A percentile compares a stretch with the other conserved stretches of the same genome.
phyloP scores from a whole-genome alignment of 2,329 filamentous ascomycete species.

The Sporothrix luriei region DNA sequence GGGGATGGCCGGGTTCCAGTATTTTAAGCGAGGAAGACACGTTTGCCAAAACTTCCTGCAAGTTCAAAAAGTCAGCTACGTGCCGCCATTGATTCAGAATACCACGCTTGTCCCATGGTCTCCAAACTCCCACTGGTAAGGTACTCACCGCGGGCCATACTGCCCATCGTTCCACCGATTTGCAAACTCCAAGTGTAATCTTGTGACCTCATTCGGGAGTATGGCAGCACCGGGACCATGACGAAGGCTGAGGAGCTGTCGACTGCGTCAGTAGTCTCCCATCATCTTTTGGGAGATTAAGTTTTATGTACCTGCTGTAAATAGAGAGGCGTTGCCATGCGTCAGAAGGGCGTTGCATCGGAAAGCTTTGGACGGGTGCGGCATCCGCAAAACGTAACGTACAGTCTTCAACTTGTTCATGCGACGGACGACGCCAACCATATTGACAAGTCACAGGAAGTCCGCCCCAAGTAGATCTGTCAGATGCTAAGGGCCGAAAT shows the following conservation, averaged over 20 bases:
- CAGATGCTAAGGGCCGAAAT: not conserved
- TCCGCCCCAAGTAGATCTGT: not conserved
- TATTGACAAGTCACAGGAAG: conserved; percentile 36
- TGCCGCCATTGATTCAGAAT: not conserved
- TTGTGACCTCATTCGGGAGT: conserved; percentile 73
- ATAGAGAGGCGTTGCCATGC: conserved; percentile 8
- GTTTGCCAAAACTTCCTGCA: conserved; percentile 84
- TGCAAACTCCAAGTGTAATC: conserved; percentile 75
- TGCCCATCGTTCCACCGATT: conserved; percentile 65
- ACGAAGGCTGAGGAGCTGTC: conserved; percentile 71
- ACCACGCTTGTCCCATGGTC: not conserved
- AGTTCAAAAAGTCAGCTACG: not conserved
- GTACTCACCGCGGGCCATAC: conserved; percentile 67
- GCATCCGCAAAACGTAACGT: conserved; percentile 45
- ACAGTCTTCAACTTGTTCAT: conserved; percentile 75
- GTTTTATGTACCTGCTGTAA: conserved; percentile 49
- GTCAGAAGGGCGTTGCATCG: not conserved
- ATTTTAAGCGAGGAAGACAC: conserved; percentile 85
- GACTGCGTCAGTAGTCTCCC: not conserved
- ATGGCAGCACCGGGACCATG: conserved; percentile 81
- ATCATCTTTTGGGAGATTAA: not conserved
- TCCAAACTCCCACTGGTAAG: not conserved
- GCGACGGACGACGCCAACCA: conserved; percentile 61
- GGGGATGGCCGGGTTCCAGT: conserved; percentile 81
- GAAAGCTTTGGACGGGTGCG: not conserved